A percentile compares a stretch with the other conserved stretches of the same genome.
These are phyloP conservation scores for Pichia rugopelliculosa DNA, from an alignment of 805 yeast species.

Conservation along the genomic window DNA sequence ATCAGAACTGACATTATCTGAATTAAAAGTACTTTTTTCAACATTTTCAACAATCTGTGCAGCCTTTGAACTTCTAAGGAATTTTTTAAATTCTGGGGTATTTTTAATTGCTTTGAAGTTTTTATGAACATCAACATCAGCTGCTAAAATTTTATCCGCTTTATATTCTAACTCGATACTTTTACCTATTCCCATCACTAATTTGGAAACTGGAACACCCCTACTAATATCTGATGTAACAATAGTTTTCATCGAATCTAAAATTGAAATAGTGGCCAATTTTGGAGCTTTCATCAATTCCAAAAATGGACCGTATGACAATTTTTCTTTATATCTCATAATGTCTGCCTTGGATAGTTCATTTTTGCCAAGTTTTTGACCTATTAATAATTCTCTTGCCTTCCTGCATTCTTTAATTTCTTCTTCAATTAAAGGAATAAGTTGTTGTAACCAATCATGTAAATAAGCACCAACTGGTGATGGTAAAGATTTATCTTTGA, in stretches of 20 bases:
- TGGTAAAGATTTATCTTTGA: conserved; percentile 36
- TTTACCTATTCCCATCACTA: conserved; percentile 72
- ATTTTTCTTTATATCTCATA: conserved; percentile 28
- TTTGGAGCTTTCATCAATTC: conserved; percentile 68
- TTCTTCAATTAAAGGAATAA: conserved; percentile 62
- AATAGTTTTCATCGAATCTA: conserved; percentile 69
- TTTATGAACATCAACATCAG: conserved; percentile 49
- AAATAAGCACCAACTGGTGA: conserved; percentile 63
- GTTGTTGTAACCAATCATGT: conserved; percentile 76
- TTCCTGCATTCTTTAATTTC: conserved; percentile 54
- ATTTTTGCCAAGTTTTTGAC: conserved; percentile 7
- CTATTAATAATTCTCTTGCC: conserved; percentile 27
- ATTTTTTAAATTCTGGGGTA: conserved; percentile 34
- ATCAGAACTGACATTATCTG: conserved; percentile 11
- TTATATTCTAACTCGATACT: conserved; percentile 81
- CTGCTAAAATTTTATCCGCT: conserved; percentile 53
- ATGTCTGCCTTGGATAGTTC: conserved; percentile 18
- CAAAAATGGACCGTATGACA: conserved; percentile 71
- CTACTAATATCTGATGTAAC: conserved; percentile 69
- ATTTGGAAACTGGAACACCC: conserved; percentile 79
- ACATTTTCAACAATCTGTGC: conserved; percentile 22
- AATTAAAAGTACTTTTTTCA: conserved; percentile 15
- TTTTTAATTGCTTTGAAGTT: conserved; percentile 44
- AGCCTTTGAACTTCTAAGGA: conserved; percentile 30
- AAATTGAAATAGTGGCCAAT: conserved; percentile 73